A percentile compares a stretch with the other conserved stretches of the same genome.
Conservation (phyloP, 148 eudicot species). For the Euryodendron excelsum region DNA sequence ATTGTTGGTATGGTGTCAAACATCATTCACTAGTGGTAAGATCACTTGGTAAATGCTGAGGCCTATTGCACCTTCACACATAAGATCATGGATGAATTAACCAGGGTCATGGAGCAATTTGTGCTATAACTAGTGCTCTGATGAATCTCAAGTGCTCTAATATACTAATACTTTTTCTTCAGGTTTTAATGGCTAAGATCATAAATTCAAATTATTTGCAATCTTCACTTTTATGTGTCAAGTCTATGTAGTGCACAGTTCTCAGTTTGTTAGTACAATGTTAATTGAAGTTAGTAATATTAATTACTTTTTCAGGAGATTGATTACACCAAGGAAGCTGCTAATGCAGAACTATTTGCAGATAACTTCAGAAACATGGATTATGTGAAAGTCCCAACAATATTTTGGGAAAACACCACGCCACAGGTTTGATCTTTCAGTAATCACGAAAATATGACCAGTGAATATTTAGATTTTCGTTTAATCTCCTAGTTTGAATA, state of each 20-base stretch:
- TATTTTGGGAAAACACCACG: constrained; percentile 89
- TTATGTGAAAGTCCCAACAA: constrained; percentile 89
- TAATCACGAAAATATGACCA: constrained; percentile 3
- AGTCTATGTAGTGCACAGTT: constrained; percentile 1
- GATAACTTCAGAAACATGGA: constrained; percentile 76
- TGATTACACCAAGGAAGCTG: constrained; percentile 97
- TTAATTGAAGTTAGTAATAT: constrained; percentile 1
- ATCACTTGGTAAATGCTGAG: background rate
- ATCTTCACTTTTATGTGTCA: background rate
- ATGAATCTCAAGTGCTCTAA: background rate
- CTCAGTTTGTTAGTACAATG: background rate
- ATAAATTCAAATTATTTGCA: constrained; percentile 10
- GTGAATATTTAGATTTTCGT: constrained; percentile 8
- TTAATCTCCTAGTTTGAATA: constrained; percentile 23
- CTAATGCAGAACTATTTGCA: constrained; percentile 92
- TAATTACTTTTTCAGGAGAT: constrained; percentile 85
- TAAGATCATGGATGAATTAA: background rate
- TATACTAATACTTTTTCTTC: background rate
- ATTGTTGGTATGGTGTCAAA: background rate
- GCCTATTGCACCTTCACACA: too few species aligned
- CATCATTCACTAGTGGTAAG: background rate
- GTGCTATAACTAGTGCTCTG: background rate
- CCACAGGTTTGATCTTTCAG: constrained; percentile 74
- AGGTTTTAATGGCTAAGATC: background rate
- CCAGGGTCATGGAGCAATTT: background rate